Base-by-base conservation (phyloP, 139 green algal species). In the Pleodorina starrii region DNA sequence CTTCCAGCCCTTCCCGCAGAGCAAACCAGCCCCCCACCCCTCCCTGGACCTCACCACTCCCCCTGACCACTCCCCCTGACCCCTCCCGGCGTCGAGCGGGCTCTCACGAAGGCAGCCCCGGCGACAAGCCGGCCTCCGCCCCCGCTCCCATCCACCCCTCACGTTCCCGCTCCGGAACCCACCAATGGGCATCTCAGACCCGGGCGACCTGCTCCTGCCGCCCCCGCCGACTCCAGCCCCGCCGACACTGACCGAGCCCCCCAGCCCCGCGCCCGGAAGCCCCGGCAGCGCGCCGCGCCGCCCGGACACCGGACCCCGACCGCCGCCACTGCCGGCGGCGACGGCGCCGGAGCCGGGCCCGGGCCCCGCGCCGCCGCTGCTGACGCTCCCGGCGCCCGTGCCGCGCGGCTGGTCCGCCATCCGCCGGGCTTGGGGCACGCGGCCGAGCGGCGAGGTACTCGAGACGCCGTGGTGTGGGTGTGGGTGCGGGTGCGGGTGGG, bases 211-310 rank as follows among this genome's bases (percentile, higher is more conserved):
- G 72, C 42, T 54, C 40, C 72, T 46, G 35, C 35, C 72, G 72
- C 42, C 57, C 19, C 23, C 72, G 12, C 42, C 42, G 42, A 40
- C 72, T 23, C 72, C 72, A 19, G 40, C 72, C 14, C 72, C 72
- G 40, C 42, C 72, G 16, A 14, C 42, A 57, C 68, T 32, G 68
- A 17, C 25, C 12, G 9, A n/a, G 57, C 12, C 14, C 48, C 48
- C 48, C 12, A 12, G 12, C 63, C 63, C 63, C 19, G 63, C 19
- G 32, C 63, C 63, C 63, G 69, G 36, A 40, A 80, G 42, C 42
- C 72, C 72, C 72, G 72, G 72, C 43, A 80, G 38, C 25, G 72
- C 72, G 4, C 72, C 72, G 43, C 72, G 40, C 12, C 69, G 36
- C 16, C 69, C 40, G 2, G 69, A 25, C 16, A 25, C 69, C 7